Evolutionary conservation across 1,139 yeast genomes (phyloP), one percentile per base, ranked within the genome.

Genomic region (Sugiyamaella grinbergsii): DNA sequence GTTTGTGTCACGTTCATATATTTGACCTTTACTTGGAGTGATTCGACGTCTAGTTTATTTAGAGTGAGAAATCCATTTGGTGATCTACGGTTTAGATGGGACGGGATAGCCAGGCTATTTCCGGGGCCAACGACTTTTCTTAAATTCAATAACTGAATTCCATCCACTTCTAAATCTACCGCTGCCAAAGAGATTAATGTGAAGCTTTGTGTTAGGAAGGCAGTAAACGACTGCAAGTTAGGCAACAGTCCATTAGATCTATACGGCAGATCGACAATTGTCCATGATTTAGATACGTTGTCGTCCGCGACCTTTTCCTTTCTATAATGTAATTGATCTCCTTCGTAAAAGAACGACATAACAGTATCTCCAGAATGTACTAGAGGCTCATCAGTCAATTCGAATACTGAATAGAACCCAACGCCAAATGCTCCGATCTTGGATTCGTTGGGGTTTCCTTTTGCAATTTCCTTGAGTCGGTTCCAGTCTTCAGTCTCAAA

Each of bases 391-490:
- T 93, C 98, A 61, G 98, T 96, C 67, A 93, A 94, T 76, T 93
- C 88, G 82, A 93, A 93, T 60, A 91, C 82, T 39, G 98, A 91
- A 82, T 93, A 93, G 83, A 93, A 93, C 73, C 98, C 98, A 60
- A 93, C 98, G 78, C 98, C 98, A 79, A 93, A 93, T 71, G 95
- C 98, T 77, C 98, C 98, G 73, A 93, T 93, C 89, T 93, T 93
- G 54, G 96, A 84, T 58, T 91, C 98, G 72, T 93, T 97, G 53
- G 98, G 76, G 53, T 72, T 72, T 1, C 76, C 76, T 47, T 71
- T 69, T 2, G 76, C 76, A 49, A 72, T 72, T 50, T 73, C 76
- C 19, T 66, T 59, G 11, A 72, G 60, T 18, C 76, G 63, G 38
- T 57, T 62, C 76, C 76, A 72, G 51, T 72, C 76, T 31, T 69